These are phyloP conservation scores for Reutealis trisperma DNA, from an alignment of 345 rosid genomes.

Conservation along the genomic window DNA sequence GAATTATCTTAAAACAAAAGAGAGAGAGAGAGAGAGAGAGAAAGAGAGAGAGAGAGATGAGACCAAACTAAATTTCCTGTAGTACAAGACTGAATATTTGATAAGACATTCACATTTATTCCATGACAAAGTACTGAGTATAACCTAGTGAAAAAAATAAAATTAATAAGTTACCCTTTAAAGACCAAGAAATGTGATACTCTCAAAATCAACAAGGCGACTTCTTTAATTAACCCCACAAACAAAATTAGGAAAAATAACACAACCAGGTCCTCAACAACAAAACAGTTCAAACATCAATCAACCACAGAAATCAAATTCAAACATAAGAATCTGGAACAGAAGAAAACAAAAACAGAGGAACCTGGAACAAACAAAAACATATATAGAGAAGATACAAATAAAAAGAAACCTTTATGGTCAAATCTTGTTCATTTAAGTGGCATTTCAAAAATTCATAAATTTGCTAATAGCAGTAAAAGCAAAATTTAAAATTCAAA, in stretches of 20 bases:
- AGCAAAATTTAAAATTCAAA: not conserved
- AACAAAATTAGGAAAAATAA: slow-evolving; percentile 2
- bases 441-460: not conserved
- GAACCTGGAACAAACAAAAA: not conserved
- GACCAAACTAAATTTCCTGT: not conserved
- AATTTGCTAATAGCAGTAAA: not conserved
- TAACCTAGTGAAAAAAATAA: not conserved
- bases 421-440: not conserved
- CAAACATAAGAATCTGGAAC: not conserved
- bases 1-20: not conserved
- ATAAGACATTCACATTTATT: not conserved
- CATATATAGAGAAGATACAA: not conserved
- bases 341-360: not conserved
- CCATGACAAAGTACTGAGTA: not conserved
- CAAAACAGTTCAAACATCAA: not conserved
- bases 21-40: not conserved
- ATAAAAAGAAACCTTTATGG: not conserved
- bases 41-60: not conserved
- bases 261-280: not conserved
- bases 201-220: not conserved
- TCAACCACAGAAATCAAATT: not conserved
- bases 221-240: not conserved
- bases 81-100: not conserved
- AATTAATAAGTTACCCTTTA: not conserved
- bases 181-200: not conserved